Evolutionary conservation across 2,329 filamentous ascomycete species (phyloP).

Genomic region (Cryphonectria radicalis): DNA sequence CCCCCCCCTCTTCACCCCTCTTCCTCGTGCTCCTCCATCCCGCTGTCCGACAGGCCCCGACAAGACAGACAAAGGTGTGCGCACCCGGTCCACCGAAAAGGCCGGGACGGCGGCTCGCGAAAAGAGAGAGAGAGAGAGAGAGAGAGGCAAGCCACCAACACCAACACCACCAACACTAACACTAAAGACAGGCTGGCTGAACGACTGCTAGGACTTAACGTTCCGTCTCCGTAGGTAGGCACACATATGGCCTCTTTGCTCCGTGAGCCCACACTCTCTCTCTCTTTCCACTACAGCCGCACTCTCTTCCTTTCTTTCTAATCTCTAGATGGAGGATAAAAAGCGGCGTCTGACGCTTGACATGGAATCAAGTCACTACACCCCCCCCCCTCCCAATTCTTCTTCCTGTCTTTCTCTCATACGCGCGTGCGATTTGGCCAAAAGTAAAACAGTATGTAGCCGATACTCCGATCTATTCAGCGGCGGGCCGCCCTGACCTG

Average conservation of each 20-base stretch:
- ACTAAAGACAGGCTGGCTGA: neutral
- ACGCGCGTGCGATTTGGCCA: neutral
- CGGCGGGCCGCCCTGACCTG: neutral
- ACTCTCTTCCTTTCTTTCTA: neutral
- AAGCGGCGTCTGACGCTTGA: neutral
- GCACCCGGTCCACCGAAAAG: neutral
- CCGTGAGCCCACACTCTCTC: neutral
- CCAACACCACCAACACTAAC: neutral
- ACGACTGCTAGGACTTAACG: neutral
- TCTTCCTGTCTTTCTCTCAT: neutral
- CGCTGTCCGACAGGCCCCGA: neutral
- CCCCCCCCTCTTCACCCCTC: too few species aligned
- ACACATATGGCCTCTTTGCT: neutral
- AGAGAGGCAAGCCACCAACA: neutral
- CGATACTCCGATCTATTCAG: neutral
- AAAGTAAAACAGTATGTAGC: neutral
- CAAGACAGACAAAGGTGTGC: neutral
- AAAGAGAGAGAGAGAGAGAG: too few species aligned
- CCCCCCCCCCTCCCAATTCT: neutral
- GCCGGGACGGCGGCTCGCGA: neutral
- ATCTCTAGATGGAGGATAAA: neutral
- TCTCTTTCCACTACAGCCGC: neutral
- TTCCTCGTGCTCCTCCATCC: neutral
- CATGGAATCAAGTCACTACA: neutral
- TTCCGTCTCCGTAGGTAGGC: neutral